Conservation (phyloP, 1,139 yeast species). For the Geotrichum klebahnii region DNA sequence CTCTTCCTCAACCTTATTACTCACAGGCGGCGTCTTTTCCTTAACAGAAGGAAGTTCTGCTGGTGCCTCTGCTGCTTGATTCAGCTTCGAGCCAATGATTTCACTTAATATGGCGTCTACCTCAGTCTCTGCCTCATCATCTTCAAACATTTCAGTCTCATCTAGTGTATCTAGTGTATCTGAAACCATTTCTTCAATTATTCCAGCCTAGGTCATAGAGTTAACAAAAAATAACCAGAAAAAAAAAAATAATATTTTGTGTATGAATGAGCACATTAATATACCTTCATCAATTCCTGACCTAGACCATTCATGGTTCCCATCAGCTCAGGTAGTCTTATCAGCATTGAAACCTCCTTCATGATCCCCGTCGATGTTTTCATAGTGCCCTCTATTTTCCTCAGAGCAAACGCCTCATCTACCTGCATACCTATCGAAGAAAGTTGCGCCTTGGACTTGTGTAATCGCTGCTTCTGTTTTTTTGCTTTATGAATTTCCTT, state of each 20-base stretch:
- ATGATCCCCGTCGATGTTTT: slow-evolving; percentile 73
- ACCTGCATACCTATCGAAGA: slow-evolving; percentile 84
- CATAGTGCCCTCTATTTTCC: slow-evolving; percentile 78
- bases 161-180: slow-evolving; percentile 74
- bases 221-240: neutral
- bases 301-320: slow-evolving; percentile 84
- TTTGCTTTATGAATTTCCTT: slow-evolving; percentile 72
- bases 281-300: slow-evolving; percentile 68
- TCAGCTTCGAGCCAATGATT: slow-evolving; percentile 47
- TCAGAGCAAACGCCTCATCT: slow-evolving; percentile 86
- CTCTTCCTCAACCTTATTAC: slow-evolving; percentile 1
- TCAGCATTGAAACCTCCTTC: slow-evolving; percentile 81
- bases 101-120: slow-evolving; percentile 54
- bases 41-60: slow-evolving; percentile 29
- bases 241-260: neutral
- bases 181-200: slow-evolving; percentile 92
- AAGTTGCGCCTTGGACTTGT: slow-evolving; percentile 77
- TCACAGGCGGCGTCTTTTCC: too few relatives aligned
- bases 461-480: slow-evolving; percentile 69
- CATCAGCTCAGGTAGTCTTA: slow-evolving; percentile 73
- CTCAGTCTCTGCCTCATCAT: slow-evolving; percentile 69
- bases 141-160: slow-evolving; percentile 64
- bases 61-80: slow-evolving; percentile 39
- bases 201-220: slow-evolving; percentile 52
- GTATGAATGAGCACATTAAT: slow-evolving; percentile 28